These are phyloP conservation scores for Salix koriyanagi DNA, from an alignment of 345 rosid species.

Conservation along the genomic window DNA sequence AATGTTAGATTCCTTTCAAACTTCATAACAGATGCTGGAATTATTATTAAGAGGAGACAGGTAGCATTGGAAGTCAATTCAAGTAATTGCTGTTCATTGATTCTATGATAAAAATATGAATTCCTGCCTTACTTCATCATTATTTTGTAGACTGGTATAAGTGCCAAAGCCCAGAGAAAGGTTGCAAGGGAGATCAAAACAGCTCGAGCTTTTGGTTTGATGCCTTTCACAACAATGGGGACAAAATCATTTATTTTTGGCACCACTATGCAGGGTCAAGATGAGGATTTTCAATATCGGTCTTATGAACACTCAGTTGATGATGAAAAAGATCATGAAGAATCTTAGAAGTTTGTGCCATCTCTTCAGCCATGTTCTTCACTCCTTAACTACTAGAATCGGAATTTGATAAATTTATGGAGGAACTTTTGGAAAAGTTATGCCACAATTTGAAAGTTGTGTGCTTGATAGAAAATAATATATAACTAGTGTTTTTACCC, in stretches of 20 bases:
- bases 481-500: too few relatives aligned
- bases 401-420: too few relatives aligned
- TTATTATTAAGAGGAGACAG: conserved; percentile 72
- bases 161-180: conserved; percentile 94
- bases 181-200: conserved; percentile 92
- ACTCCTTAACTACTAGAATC: too few relatives aligned
- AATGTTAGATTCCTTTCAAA: conserved; percentile 82
- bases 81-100: neutral
- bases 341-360: neutral
- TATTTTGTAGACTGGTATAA: conserved; percentile 60
- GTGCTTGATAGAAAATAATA: too few relatives aligned
- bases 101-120: neutral
- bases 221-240: conserved; percentile 97
- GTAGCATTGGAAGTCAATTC: conserved; percentile 24
- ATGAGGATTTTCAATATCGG: conserved; percentile 52
- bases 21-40: conserved; percentile 81
- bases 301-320: neutral
- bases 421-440: too few relatives aligned
- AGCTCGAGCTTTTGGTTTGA: conserved; percentile 82
- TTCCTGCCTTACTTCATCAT: neutral
- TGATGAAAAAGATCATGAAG: neutral
- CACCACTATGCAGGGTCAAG: conserved; percentile 56
- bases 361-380: too few relatives aligned
- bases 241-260: conserved; percentile 66
- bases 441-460: too few relatives aligned